phyloP scores from a whole-genome alignment of 140 eudicot species.

The Anethum foeniculum region DNA sequence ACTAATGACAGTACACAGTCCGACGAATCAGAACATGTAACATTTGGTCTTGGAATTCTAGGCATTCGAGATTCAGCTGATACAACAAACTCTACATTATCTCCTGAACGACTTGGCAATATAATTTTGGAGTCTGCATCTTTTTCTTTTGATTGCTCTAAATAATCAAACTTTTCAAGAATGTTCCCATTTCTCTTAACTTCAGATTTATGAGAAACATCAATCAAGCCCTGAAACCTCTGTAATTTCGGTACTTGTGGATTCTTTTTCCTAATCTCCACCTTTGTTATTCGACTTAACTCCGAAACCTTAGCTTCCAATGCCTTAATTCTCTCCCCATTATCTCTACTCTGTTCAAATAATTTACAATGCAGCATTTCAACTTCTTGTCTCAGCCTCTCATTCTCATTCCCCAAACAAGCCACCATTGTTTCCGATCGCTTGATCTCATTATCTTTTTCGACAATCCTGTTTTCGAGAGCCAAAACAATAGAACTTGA shows the following conservation, averaged over 20 bases:
- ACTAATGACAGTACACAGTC: slow-evolving; percentile 25
- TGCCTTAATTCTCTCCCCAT: slow-evolving; percentile 24
- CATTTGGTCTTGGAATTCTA: slow-evolving; percentile 52
- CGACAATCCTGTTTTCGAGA: slow-evolving; percentile 54
- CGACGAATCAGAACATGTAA: slow-evolving; percentile 13
- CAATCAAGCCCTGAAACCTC: slow-evolving; percentile 40
- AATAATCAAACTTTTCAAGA: slow-evolving; percentile 10
- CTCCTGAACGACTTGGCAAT: slow-evolving; percentile 29
- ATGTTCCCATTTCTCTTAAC: slow-evolving; percentile 28
- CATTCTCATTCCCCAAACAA: slow-evolving; percentile 66
- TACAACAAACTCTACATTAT: slow-evolving; percentile 22
- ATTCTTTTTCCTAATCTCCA: neutral
- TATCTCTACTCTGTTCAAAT: slow-evolving; percentile 38
- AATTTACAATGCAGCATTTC: slow-evolving; percentile 48
- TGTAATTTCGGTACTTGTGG: slow-evolving; percentile 32
- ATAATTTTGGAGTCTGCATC: neutral
- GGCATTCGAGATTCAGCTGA: slow-evolving; percentile 54
- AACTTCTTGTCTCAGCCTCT: slow-evolving; percentile 48
- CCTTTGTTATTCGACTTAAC: slow-evolving; percentile 17
- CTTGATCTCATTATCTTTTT: slow-evolving; percentile 34
- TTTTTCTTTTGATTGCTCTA: neutral
- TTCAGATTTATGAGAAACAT: slow-evolving; percentile 29
- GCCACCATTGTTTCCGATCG: slow-evolving; percentile 27
- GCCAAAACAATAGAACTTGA: slow-evolving; percentile 54
- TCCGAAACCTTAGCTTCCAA: slow-evolving; percentile 28